Evolutionary conservation across 345 rosid genomes (phyloP), one percentile per base, ranked within the genome.

Genomic region (Balakata baccata): DNA sequence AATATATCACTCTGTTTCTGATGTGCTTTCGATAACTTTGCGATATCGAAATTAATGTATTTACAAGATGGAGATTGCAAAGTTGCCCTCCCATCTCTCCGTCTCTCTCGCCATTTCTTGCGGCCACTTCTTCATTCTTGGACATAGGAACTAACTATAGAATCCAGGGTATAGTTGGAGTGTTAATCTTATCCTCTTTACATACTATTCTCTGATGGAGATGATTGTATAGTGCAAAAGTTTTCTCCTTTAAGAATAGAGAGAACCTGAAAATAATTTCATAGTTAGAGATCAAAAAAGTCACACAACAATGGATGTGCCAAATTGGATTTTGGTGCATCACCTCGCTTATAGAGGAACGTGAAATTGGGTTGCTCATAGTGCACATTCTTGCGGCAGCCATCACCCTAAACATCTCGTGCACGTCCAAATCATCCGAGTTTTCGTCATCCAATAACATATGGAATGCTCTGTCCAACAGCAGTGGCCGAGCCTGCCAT

Each of bases 361-460:
- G 69, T 8, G 75, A 75, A 49, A 20, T 64, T 50, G 84, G 77
- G 60, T 76, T 75, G 23, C 66, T 61, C 46, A 13, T 75, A 13
- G 84, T 82, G 74, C 87, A 82, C 49, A 72, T 77, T 17, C 64
- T 68, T 58, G 82, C 85, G 45, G 82, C 81, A 58, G 82, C 53
- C 87, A 85, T 78, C 53, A 85, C 84, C 63, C 84, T 78, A 39
- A 80, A 85, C 50, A 85, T 49, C 46, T 70, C 82, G 54, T 80
- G 84, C 75, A 82, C 17, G 80, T 85, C 87, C 5, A 75, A 66
- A 39, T 59, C 71, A 11, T 78, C 83, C 2, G 75, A 74, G 43
- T 22, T 23, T 58, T 70, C 78, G 47, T 84, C 82, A 6, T 85
- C 84, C 73, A 80, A 49, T 59, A 85, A 54, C 71, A 80, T 70